These are phyloP conservation scores for Russula emetica DNA, from an alignment of 768 basidiomycete species.

Conservation along the genomic window DNA sequence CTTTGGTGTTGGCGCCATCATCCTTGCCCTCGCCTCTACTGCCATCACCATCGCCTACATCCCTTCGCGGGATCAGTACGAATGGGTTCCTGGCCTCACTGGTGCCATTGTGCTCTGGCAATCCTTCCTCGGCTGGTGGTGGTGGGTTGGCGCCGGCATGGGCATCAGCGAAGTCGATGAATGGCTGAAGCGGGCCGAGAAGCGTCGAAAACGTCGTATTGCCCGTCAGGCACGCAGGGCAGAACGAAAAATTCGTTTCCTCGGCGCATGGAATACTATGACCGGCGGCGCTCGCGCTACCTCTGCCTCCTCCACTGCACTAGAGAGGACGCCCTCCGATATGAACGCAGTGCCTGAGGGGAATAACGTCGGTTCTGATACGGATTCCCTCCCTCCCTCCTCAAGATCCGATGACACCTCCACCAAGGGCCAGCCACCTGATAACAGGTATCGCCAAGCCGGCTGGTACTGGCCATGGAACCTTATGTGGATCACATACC, in stretches of 20 bases:
- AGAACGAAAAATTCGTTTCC: slow-evolving; percentile 50
- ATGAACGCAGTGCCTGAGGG: background rate
- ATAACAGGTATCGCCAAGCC: background rate
- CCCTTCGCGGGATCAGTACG: slow-evolving; percentile 72
- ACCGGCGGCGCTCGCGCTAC: slow-evolving; percentile 33
- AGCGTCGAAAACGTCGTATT: slow-evolving; percentile 47
- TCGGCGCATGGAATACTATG: slow-evolving; percentile 55
- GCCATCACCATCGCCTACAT: slow-evolving; percentile 88
- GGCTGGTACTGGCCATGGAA: slow-evolving; percentile 11
- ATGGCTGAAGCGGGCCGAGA: slow-evolving; percentile 48
- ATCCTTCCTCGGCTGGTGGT: slow-evolving; percentile 96
- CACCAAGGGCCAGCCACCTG: background rate
- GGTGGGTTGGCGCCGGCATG: slow-evolving; percentile 96
- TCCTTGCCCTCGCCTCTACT: slow-evolving; percentile 78
- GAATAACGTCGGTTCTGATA: slow-evolving; percentile 38
- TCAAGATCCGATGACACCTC: background rate
- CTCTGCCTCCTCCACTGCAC: background rate
- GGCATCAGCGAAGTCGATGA: slow-evolving; percentile 70
- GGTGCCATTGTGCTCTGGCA: slow-evolving; percentile 97
- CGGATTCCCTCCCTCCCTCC: slow-evolving; percentile 4
- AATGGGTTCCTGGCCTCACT: slow-evolving; percentile 88
- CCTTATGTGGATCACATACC: slow-evolving; percentile 51
- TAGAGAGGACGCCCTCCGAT: background rate
- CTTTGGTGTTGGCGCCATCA: slow-evolving; percentile 81
- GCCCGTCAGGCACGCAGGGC: slow-evolving; percentile 46